phyloP scores from a whole-genome alignment of 225 moss, liverwort and hornwort species.

The Ulota crispa region DNA sequence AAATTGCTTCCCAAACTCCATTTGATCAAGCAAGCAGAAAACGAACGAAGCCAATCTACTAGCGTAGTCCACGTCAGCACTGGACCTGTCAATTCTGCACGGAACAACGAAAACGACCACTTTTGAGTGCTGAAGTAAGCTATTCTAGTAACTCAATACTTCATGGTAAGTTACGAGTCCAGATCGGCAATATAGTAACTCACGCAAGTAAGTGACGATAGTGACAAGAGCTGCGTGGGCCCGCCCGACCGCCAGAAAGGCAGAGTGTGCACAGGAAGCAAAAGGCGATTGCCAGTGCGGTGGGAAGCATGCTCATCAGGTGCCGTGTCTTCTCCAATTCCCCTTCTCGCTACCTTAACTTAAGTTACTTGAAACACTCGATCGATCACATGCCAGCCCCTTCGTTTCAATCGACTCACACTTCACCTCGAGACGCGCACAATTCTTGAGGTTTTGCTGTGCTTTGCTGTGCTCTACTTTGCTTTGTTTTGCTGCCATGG shows the following conservation, averaged over 20 bases:
- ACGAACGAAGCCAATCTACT: no score
- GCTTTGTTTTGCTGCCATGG: constrained; percentile 31
- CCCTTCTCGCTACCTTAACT: background rate
- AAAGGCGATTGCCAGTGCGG: constrained; percentile 19
- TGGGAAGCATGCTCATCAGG: constrained; percentile 10
- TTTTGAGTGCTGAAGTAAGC: background rate
- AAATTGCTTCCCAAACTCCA: no score
- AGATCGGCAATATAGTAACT: background rate
- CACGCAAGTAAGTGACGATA: background rate
- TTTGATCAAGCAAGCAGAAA: no score
- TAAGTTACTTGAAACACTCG: background rate
- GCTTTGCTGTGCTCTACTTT: background rate
- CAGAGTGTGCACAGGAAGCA: background rate
- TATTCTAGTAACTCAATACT: background rate
- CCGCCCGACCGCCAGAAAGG: background rate
- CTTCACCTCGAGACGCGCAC: constrained; percentile 12
- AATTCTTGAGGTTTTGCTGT: background rate
- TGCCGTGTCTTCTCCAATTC: constrained; percentile 32
- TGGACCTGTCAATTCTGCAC: no score
- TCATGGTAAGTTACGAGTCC: background rate
- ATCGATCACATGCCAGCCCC: background rate
- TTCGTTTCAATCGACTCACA: background rate
- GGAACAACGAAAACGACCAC: no score
- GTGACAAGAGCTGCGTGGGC: background rate
- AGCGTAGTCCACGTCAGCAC: no score